These are phyloP conservation scores for Pyronema domesticum DNA, from an alignment of 495 filamentous ascomycete genomes.

Conservation along the genomic window DNA sequence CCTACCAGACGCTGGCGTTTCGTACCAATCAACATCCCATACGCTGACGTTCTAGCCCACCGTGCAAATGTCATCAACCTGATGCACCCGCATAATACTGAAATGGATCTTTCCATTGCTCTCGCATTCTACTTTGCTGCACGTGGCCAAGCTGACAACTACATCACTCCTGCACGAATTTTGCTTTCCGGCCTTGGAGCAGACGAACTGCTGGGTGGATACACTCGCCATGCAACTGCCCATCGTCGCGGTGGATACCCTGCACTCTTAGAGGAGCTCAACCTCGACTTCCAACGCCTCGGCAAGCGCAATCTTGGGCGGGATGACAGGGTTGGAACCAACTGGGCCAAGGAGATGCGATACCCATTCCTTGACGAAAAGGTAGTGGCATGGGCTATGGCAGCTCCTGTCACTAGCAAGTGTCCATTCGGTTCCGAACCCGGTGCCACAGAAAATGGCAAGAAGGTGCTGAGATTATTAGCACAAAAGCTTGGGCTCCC, in stretches of 20 bases:
- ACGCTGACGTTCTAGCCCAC: conserved; percentile 52
- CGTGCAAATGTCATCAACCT: conserved; percentile 50
- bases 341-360: conserved; percentile 82
- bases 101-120: conserved; percentile 97
- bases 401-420: conserved; percentile 58
- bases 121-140: conserved; percentile 85
- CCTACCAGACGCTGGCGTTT: conserved; percentile 63
- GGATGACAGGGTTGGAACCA: conserved; percentile 75
- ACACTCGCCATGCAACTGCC: conserved; percentile 65
- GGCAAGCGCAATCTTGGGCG: conserved; percentile 85
- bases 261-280: conserved; percentile 64
- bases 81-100: conserved; percentile 84
- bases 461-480: conserved; percentile 62
- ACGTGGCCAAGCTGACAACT: conserved; percentile 47
- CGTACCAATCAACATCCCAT: conserved; percentile 66
- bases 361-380: conserved; percentile 84
- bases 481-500: conserved; percentile 57
- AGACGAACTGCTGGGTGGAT: conserved; percentile 91
- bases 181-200: conserved; percentile 85
- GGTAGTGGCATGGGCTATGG: conserved; percentile 63
- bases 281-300: conserved; percentile 69
- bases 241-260: conserved; percentile 45
- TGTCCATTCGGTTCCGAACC: conserved; percentile 46
- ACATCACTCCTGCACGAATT: conserved; percentile 58
- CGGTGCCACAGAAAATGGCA: conserved; percentile 30